Evolutionary conservation across 208 protist genomes (phyloP), one percentile per base, ranked within the genome.

Genomic region (Acanthamoeba culbertsoni): DNA sequence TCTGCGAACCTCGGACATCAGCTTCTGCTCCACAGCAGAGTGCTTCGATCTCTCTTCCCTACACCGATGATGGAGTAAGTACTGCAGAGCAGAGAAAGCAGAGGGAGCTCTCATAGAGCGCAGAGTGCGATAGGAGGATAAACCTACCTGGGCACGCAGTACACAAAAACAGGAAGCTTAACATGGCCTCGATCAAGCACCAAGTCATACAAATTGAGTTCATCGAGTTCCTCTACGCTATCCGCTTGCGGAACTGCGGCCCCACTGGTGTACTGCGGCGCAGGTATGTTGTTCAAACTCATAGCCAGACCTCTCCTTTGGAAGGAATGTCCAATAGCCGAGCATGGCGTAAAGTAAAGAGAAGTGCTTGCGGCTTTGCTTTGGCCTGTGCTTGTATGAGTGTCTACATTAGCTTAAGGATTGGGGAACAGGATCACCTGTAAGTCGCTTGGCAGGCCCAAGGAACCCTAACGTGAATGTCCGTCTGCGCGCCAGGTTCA

Each of bases 141-240:
- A n/a, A n/a, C n/a, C 20, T n/a, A 82, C 71, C 71, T 31, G 4
- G 71, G 71, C 37, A 55, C 37, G 71, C 71, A 51, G 45, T 82
- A 82, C 42, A 82, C 53, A 31, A 82, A 82, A n/a, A 82, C 71
- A 43, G 71, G 71, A 16, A 37, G 20, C 42, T 82, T 82, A n/a
- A 82, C 53, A 43, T 53, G 71, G 23, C 71, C 71, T 28, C 53
- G 46, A 43, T 82, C 71, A 12, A 55, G n/a, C 14, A 82, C 42
- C 10, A 55, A 3, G 71, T 82, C 71, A 28, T 53, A 35, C 26
- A 55, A 82, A 28, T 82, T 82, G 71, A 55, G 23, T 10, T 1
- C 10, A 1, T 18, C 53, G 5, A 82, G 71, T 8, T 82, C 71
- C 1, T 51, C 71, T 31, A 82, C 45, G 16, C 33, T n/a, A 0